phyloP scores from a whole-genome alignment of 805 yeast species.

The Pichia phayaonensis region DNA sequence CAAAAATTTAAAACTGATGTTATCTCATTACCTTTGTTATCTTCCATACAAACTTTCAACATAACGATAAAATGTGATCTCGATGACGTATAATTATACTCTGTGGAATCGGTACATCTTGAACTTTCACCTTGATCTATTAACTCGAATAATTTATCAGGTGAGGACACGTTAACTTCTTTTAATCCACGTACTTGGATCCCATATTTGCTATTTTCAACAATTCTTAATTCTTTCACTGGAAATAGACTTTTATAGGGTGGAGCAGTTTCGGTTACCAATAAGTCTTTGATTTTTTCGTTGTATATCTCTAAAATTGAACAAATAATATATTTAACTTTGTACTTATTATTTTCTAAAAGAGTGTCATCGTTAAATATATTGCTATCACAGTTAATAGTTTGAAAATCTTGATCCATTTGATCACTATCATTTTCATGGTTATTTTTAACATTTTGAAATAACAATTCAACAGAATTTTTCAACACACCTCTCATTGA shows the following conservation, averaged over 20 bases:
- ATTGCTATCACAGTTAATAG: slow-evolving; percentile 9
- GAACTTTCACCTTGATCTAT: slow-evolving; percentile 65
- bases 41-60: slow-evolving; percentile 39
- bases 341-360: background rate
- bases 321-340: slow-evolving; percentile 39
- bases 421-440: slow-evolving; percentile 1
- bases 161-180: slow-evolving; percentile 48
- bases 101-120: slow-evolving; percentile 82
- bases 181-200: slow-evolving; percentile 68
- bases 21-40: slow-evolving; percentile 32
- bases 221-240: slow-evolving; percentile 52
- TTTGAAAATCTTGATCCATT: slow-evolving; percentile 7
- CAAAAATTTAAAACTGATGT: slow-evolving; percentile 72
- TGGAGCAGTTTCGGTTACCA: slow-evolving; percentile 19
- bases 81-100: slow-evolving; percentile 79
- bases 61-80: slow-evolving; percentile 88
- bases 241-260: background rate
- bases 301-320: slow-evolving; percentile 84
- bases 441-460: slow-evolving; percentile 30
- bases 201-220: slow-evolving; percentile 71
- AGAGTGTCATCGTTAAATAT: slow-evolving; percentile 17
- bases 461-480: slow-evolving; percentile 55
- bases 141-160: slow-evolving; percentile 51
- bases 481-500: slow-evolving; percentile 82
- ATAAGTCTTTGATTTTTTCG: slow-evolving; percentile 75